Base-by-base conservation (phyloP, 75 land plant genomes). In the Pinus tabuliformis region DNA sequence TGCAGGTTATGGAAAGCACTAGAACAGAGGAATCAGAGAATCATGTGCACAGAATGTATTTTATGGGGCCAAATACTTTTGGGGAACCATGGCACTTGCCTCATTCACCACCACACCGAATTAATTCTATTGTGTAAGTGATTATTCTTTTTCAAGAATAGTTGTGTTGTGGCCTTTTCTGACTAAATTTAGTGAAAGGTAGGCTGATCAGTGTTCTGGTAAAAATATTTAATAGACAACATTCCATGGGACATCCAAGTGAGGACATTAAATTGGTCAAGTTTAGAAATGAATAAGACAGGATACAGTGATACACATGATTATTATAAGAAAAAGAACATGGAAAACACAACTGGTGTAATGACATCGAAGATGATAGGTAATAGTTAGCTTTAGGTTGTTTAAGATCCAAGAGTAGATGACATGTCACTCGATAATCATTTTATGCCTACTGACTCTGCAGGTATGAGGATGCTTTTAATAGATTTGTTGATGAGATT, bases 61-160 rank as follows among this genome's bases (percentile, higher is more conserved):
- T 97, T 75, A 89, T 91, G 92, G 98, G 99, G 56, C 86, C 86
- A 45, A 97, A 97, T 83, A 92, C 99, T 49, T 95, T 97, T 71
- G 86, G 91, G 73, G 92, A 92, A 83, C 99, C 99, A n/a, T 97
- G 99, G 99, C 92, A 97, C 75, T 87, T 97, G 57, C 94, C 99
- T 37, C 95, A 97, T 64, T 83, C 98, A 11, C 99, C 99, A 59
- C 99, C 99, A 21, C 89, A 91, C 56, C 98, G 92, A 77, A 83
- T 97, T 33, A 81, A 75, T 68, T 95, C 92, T 63, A 94, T 97
- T 78, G 96, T 97, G 99, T 97, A 86, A 79, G 95, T 84, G 36
- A n/a, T 21, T 58, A 18, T 59, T 72, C 45, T 36, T 36, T 59
- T 60, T 37, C n/a, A 26, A 73, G 28, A 52, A 6, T 49, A 24